Conservation (phyloP, 371 early-diverging fungal genomes). For the Mortierella sp. region DNA sequence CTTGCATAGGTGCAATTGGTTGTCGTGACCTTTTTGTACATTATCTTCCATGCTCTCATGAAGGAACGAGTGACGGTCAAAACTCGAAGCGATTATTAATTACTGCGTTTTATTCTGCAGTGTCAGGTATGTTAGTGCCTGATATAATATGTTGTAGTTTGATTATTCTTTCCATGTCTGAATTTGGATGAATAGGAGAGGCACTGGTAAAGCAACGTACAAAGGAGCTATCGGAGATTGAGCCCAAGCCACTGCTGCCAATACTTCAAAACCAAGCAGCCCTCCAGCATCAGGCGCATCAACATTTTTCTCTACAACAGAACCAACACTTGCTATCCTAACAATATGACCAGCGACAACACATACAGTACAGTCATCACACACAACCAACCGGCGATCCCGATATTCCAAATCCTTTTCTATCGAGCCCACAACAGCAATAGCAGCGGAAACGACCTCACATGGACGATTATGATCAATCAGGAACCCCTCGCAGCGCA, state of each 20-base stretch:
- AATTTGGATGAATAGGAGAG: too few species aligned
- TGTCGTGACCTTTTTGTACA: too few species aligned
- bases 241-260: neutral
- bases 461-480: neutral
- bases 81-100: too few species aligned
- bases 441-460: neutral
- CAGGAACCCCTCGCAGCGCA: neutral
- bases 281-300: neutral
- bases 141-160: too few species aligned
- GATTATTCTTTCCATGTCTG: too few species aligned
- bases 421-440: neutral
- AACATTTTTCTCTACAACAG: neutral
- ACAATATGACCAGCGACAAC: neutral
- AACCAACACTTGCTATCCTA: neutral
- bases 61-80: too few species aligned
- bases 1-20: too few species aligned
- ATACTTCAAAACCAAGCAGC: neutral
- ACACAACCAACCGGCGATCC: neutral
- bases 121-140: too few species aligned
- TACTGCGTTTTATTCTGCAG: too few species aligned
- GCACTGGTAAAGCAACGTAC: too few species aligned
- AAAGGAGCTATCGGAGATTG: too few species aligned
- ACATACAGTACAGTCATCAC: neutral
- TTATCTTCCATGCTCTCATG: too few species aligned
- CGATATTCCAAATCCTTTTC: conserved; percentile 2